Evolutionary conservation across 2,329 filamentous ascomycete genomes (phyloP), one percentile per base, ranked within the genome.

Genomic region (Chrysoporthe cubensis): DNA sequence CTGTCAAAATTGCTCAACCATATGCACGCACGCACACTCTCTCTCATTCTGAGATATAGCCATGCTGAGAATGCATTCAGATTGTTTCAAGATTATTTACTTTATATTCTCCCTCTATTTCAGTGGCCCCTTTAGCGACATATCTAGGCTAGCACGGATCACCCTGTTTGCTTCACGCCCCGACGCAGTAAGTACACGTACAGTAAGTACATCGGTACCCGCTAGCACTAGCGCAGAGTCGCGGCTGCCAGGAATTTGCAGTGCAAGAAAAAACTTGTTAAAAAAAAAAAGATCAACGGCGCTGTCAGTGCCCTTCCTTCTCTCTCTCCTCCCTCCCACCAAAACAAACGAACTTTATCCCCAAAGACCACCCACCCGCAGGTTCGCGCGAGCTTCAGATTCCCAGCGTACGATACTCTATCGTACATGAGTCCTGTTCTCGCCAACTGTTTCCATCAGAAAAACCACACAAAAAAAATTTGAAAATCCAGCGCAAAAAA

Each of bases 401-500:
- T 74, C 72, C 62, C 65, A 57, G 74, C 85, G 84, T 85, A 83
- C 85, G 84, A 78, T 71, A 26, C 67, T 63, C 40, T 52, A 71
- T 83, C 83, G 84, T 85, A 81, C 84, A 84, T 81, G 78, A 82
- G 85, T 82, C 85, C 83, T 88, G 85, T 85, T 83, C 85, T 85
- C 83, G 80, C 81, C 82, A 83, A 80, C 80, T 81, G 83, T 74
- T 75, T 81, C 81, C 81, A 77, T 74, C 77, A 78, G 79, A 77
- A 81, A 80, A 86, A 85, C 85, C 80, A 79, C 79, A 80, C 76
- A 79, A 84, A 87, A 88, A 88, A 88, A 88, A 87, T 74, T 78
- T 80, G 81, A 84, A 86, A 88, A 87, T 80, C 78, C 78, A 71
- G 66, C 76, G 77, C 81, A 81, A 52, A 52, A 48, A 82, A 80